Conservation (phyloP, 2,329 filamentous ascomycete genomes). For the Fusarium bulbicola region DNA sequence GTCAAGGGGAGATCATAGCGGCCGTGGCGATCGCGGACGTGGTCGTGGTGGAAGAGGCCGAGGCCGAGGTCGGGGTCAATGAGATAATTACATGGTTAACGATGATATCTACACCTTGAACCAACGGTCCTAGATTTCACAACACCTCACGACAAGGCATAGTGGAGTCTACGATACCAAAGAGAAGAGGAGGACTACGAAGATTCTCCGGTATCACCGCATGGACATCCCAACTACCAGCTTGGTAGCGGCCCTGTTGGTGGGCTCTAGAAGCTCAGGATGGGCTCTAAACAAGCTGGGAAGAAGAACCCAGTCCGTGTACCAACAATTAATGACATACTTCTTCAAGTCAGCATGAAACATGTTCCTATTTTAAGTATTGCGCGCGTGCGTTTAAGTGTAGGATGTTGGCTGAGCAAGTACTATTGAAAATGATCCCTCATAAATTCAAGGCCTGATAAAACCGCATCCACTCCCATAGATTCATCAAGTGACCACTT, state of each 20-base stretch:
- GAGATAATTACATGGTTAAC: constrained; percentile 13
- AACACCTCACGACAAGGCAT: neutral
- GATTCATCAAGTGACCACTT: neutral
- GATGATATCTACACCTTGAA: constrained; percentile 8
- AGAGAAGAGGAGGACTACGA: constrained; percentile 6
- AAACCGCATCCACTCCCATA: neutral
- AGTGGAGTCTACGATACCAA: neutral
- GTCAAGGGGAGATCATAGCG: constrained; percentile 66
- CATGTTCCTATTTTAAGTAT: neutral
- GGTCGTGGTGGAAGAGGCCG: constrained; percentile 52
- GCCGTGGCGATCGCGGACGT: constrained; percentile 56
- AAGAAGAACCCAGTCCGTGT: neutral
- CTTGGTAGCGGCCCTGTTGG: constrained; percentile 10
- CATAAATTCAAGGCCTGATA: neutral
- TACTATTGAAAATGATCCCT: neutral
- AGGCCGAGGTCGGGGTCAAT: constrained; percentile 49
- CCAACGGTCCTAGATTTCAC: neutral
- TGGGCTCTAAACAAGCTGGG: neutral
- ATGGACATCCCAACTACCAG: neutral
- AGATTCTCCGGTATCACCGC: constrained; percentile 4
- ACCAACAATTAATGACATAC: neutral
- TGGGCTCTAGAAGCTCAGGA: constrained; percentile 2
- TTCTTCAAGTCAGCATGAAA: neutral
- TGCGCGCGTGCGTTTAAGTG: neutral
- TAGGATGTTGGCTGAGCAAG: neutral